A percentile compares a stretch with the other conserved stretches of the same genome.
Evolutionary conservation across 1,284 basidiomycete genomes (phyloP).

Genomic region (Rhodotorula glutinis): DNA sequence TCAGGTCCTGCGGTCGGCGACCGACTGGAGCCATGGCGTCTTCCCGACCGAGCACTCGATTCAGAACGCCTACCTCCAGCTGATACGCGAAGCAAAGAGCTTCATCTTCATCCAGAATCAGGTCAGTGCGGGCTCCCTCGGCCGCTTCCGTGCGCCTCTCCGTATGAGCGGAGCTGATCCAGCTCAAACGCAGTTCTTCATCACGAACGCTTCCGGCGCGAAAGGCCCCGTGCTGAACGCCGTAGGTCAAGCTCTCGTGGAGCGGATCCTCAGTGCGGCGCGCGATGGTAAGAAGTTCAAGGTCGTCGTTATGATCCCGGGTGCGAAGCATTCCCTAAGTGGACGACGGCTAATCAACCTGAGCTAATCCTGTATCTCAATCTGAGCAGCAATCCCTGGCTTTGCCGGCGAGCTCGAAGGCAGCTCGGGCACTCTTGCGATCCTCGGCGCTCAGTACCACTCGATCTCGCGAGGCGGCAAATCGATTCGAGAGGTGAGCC

Average conservation of each 20-base stretch:
- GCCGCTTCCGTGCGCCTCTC: too few relatives aligned
- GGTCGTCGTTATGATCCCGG: slow-evolving; percentile 64
- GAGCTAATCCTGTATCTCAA: too few relatives aligned
- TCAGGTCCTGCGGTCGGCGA: slow-evolving; percentile 54
- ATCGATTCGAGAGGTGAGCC: slow-evolving; percentile 53
- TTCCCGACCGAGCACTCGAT: slow-evolving; percentile 43
- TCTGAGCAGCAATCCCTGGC: slow-evolving; percentile 61
- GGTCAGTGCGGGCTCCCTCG: slow-evolving; percentile 60
- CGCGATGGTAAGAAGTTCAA: slow-evolving; percentile 71
- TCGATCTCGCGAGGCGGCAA: slow-evolving; percentile 82
- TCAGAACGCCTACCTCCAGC: slow-evolving; percentile 60
- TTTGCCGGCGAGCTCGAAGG: slow-evolving; percentile 77
- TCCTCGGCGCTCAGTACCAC: slow-evolving; percentile 72
- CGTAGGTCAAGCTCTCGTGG: slow-evolving; percentile 75
- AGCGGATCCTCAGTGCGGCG: slow-evolving; percentile 77
- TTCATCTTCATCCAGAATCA: slow-evolving; percentile 94
- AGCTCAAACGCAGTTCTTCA: slow-evolving; percentile 65
- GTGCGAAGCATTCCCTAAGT: too few relatives aligned
- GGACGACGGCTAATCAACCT: too few relatives aligned
- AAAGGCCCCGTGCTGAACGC: slow-evolving; percentile 66
- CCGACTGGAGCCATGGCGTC: slow-evolving; percentile 33
- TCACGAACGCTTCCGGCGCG: slow-evolving; percentile 56
- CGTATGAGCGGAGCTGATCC: not conserved
- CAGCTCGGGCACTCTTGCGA: slow-evolving; percentile 49
- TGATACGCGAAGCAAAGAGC: slow-evolving; percentile 79